phyloP scores from a whole-genome alignment of 1,284 basidiomycete genomes.

The Mycena sp. region DNA sequence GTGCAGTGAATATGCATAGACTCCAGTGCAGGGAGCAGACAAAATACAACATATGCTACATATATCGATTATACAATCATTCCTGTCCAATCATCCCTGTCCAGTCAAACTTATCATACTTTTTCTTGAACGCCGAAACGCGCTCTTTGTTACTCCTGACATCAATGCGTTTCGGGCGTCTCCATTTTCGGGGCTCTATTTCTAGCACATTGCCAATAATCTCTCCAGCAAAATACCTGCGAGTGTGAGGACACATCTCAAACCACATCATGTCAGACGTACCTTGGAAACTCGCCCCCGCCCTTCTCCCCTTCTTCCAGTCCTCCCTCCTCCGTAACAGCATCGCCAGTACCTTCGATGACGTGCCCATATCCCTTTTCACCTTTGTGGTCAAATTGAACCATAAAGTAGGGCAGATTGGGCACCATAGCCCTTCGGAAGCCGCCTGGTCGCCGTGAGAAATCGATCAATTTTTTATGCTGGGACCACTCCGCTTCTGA shows the following conservation, averaged over 20 bases:
- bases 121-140: slow-evolving; percentile 71
- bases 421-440: slow-evolving; percentile 95
- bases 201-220: slow-evolving; percentile 94
- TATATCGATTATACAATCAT: slow-evolving; percentile 1
- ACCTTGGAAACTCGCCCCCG: slow-evolving; percentile 90
- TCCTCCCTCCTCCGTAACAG: slow-evolving; percentile 71
- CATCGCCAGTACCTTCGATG: slow-evolving; percentile 87
- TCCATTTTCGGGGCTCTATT: slow-evolving; percentile 89
- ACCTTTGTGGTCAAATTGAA: slow-evolving; percentile 97
- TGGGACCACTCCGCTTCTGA: slow-evolving; percentile 98
- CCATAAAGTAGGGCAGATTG: slow-evolving; percentile 98
- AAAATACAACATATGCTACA: no score
- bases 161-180: slow-evolving; percentile 82
- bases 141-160: slow-evolving; percentile 75
- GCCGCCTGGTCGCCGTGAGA: slow-evolving; percentile 86
- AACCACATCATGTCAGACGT: slow-evolving; percentile 39
- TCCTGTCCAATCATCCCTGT: slow-evolving; percentile 69
- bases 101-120: slow-evolving; percentile 82
- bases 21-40: no score
- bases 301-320: slow-evolving; percentile 89
- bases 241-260: slow-evolving; percentile 16
- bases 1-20: no score
- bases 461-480: slow-evolving; percentile 96
- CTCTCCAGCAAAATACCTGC: slow-evolving; percentile 93
- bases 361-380: slow-evolving; percentile 98